Evolutionary conservation across 169 alveolate genomes (phyloP), one percentile per base, ranked within the genome.

Genomic region (Plasmodium blacklocki): DNA sequence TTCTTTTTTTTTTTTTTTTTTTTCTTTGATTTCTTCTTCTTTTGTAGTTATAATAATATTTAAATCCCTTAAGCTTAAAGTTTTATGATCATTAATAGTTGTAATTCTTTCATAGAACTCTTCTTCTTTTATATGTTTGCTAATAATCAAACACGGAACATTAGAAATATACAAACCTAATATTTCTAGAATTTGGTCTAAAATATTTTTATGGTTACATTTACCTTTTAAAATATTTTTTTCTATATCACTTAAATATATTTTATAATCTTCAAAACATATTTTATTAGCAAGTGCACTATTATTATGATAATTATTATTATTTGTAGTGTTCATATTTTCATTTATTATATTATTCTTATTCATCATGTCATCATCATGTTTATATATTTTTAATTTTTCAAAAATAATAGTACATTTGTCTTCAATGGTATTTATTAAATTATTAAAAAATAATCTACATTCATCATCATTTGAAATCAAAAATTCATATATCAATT

Each of bases 51-150:
- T 80, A 19, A 62, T 15, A 12, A 21, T 62, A 54, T 80, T 50
- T 15, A 80, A 29, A 26, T 80, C 90, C 9, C 18, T 50, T 43
- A 80, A 15, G 1, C 70, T 80, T 52, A 80, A 56, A 12, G 90
- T 80, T 60, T 80, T 80, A 19, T 80, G 70, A n/a, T 66, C 54
- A 56, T 80, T 80, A 39, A 80, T 43, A 8, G 58, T 73, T 56
- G 60, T n/a, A 47, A 80, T 67, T 7, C 83, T 56, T 54, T 66
- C 83, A 15, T 49, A 54, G 58, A 80, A 52, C 0, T 54, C 47
- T 32, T 80, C 59, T 15, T 80, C 90, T 11, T 80, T 68, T 80
- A 80, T 80, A 18, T 80, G n/a, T 47, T 80, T 80, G 3, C 72
- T 67, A 11, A 80, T 52, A 60, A 80, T 80, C 29, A 80, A 52